Evolutionary conservation across 1,139 yeast species (phyloP).

Genomic region (Lodderomyces orthopsilosis): DNA sequence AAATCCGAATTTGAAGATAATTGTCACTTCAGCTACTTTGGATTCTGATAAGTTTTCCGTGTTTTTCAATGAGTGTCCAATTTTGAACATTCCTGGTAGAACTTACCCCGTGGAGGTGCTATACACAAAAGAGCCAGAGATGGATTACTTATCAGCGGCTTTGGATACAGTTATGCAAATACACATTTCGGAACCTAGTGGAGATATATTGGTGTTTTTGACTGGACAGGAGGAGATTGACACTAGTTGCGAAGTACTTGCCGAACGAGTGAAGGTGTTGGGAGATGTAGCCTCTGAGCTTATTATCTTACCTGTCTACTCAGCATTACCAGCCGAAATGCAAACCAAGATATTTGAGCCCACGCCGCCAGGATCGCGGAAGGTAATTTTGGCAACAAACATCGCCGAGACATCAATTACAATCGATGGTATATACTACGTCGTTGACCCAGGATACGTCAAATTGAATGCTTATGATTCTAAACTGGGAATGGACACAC

Average conservation of each 20-base stretch:
- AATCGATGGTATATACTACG: slow-evolving; percentile 74
- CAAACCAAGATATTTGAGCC: slow-evolving; percentile 74
- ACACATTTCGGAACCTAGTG: slow-evolving; percentile 63
- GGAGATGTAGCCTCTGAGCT: slow-evolving; percentile 66
- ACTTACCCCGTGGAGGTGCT: slow-evolving; percentile 84
- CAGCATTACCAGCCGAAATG: slow-evolving; percentile 73
- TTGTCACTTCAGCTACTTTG: slow-evolving; percentile 90
- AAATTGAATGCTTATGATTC: slow-evolving; percentile 77
- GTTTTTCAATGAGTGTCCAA: slow-evolving; percentile 78
- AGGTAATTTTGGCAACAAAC: slow-evolving; percentile 75
- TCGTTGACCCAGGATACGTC: slow-evolving; percentile 79
- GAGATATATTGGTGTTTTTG: slow-evolving; percentile 74
- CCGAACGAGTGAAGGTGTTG: slow-evolving; percentile 62
- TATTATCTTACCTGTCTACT: slow-evolving; percentile 82
- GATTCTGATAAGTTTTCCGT: slow-evolving; percentile 80
- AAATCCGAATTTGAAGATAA: slow-evolving; percentile 73
- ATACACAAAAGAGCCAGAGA: slow-evolving; percentile 76
- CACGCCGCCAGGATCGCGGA: slow-evolving; percentile 66
- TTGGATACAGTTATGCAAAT: slow-evolving; percentile 80
- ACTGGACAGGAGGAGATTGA: slow-evolving; percentile 96
- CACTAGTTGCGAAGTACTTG: slow-evolving; percentile 75
- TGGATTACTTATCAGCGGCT: slow-evolving; percentile 81
- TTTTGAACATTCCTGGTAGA: slow-evolving; percentile 81
- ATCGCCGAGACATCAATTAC: slow-evolving; percentile 83
- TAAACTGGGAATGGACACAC: slow-evolving; percentile 72